Percentiles rank a stretch among this genome's conserved stretches.
Evolutionary conservation across 164 flowering plant species (phyloP).

Genomic region (Vitis riparia): DNA sequence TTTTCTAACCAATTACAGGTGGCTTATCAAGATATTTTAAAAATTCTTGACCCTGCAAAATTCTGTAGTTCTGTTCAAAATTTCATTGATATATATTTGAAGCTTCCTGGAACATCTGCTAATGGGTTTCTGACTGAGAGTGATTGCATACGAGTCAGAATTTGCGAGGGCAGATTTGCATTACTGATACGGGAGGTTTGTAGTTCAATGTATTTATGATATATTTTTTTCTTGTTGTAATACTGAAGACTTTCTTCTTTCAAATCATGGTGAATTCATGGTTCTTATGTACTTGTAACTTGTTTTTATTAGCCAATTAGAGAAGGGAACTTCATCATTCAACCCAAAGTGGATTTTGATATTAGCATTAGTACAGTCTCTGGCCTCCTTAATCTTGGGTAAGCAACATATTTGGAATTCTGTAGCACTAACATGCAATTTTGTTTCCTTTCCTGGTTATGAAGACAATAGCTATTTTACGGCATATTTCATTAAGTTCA

Average conservation of each 20-base stretch:
- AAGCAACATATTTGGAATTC: conserved; percentile 20
- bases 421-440: neutral
- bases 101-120: conserved; percentile 76
- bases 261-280: neutral
- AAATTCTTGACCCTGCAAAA: conserved; percentile 83
- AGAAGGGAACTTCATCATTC: conserved; percentile 96
- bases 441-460: neutral
- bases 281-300: conserved; percentile 12
- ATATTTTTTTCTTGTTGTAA: neutral
- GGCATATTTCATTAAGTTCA: too few species aligned
- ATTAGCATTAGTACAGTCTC: conserved; percentile 91
- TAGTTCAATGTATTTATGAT: conserved; percentile 2
- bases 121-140: conserved; percentile 84
- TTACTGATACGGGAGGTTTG: conserved; percentile 92
- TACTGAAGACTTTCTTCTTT: neutral
- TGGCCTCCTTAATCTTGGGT: conserved; percentile 99
- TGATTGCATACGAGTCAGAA: conserved; percentile 95
- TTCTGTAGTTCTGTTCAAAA: conserved; percentile 91
- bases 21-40: conserved; percentile 80
- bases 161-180: conserved; percentile 98
- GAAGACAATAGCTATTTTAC: too few species aligned
- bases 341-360: conserved; percentile 99
- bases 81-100: conserved; percentile 84
- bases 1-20: conserved; percentile 47
- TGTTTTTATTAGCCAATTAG: conserved; percentile 67